Evolutionary conservation across 805 yeast species (phyloP), one percentile per base, ranked within the genome.

Genomic region (Saccharomyces cerevisiae): DNA sequence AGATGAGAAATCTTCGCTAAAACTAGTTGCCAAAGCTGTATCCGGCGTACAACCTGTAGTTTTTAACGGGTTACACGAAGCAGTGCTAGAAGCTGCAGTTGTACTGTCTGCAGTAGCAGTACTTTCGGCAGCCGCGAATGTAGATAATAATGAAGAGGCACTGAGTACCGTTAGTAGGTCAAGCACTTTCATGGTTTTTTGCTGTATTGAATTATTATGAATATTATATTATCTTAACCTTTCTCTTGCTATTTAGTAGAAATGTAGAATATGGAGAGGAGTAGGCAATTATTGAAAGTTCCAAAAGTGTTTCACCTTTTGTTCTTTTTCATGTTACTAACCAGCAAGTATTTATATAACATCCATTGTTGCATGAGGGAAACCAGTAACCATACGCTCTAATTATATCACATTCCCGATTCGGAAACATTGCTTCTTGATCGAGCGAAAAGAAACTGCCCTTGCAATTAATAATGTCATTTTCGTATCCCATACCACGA

Each of bases 1-100:
- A 2, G 73, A 63, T 1, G 73, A 68, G 72, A 88, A 88, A 60
- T 79, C 77, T 27, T 79, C 79, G 4, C 71, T 55, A 43, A 83
- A 68, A 2, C 83, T 72, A 3, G 81, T 73, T 1, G 82, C 89
- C 49, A 87, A 75, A 0, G 94, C 96, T 1, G 77, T 71, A 59
- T 84, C 81, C 14, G 80, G 71, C 0, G 76, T 60, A 60, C 84
- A 80, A 10, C 57, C 57, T 6, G 68, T 50, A 0, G 66, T 55
- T 5, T 55, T 61, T 51, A 79, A 59, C 1, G 85, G 85, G 60
- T 81, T 73, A 61, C 85, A 80, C 9, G 56, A 50, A 17, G 51
- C 51, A 4, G 57, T 57, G 36, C 36, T 31, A 2, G 36, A 31
- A 11, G n/a, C 1, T 3, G 66, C 53, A 14, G 60, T 14, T 24